Evolutionary conservation across 2,329 filamentous ascomycete species (phyloP).

Genomic region (Byssoonygena ceratinophila): DNA sequence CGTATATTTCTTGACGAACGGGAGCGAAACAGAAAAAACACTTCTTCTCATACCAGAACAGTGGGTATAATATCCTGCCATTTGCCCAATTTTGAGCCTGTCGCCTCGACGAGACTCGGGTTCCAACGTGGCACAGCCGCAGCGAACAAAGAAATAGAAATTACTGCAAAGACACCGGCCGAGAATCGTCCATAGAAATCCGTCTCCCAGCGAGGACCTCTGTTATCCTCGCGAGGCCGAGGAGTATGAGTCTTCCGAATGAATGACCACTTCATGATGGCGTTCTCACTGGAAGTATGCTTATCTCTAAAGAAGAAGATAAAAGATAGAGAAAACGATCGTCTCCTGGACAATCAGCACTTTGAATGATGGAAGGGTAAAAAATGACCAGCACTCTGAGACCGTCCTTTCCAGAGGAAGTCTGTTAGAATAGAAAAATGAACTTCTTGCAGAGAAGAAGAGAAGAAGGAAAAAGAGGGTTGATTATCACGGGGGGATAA

Average conservation of each 20-base stretch:
- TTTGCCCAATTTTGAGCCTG: slow-evolving; percentile 20
- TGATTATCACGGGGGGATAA: neutral
- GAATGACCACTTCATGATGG: slow-evolving; percentile 2
- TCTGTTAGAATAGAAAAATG: neutral
- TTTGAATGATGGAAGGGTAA: neutral
- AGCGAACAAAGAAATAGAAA: slow-evolving; percentile 23
- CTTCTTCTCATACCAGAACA: slow-evolving; percentile 18
- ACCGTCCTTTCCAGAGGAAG: slow-evolving; percentile 2
- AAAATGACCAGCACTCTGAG: neutral
- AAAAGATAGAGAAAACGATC: neutral
- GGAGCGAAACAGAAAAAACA: neutral
- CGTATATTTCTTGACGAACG: too few relatives aligned
- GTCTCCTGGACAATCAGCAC: slow-evolving; percentile 6
- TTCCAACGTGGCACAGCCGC: slow-evolving; percentile 24
- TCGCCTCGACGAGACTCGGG: slow-evolving; percentile 22
- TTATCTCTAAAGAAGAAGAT: neutral
- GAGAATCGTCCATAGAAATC: slow-evolving; percentile 19
- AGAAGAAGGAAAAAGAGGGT: neutral
- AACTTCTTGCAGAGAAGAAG: neutral
- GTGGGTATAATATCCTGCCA: slow-evolving; percentile 27
- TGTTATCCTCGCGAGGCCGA: neutral
- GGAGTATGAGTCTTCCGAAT: neutral
- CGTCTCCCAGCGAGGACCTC: slow-evolving; percentile 11
- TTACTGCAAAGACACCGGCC: slow-evolving; percentile 19
- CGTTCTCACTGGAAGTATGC: neutral